Conservation (phyloP, 345 rosid species). For the Viola odorata region DNA sequence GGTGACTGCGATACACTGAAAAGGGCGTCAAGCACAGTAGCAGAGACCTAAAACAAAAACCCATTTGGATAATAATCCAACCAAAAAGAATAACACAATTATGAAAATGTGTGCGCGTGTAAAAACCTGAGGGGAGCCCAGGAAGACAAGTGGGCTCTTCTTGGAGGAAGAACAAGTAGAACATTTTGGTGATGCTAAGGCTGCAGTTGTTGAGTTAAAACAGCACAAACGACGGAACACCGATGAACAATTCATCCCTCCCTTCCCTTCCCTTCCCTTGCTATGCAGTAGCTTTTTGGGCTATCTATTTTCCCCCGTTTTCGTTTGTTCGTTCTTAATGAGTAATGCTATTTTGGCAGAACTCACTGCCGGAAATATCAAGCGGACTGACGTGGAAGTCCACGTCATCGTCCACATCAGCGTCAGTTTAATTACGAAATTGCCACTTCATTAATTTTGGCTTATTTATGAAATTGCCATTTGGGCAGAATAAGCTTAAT, state of each 20-base stretch:
- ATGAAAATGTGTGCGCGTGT: not conserved
- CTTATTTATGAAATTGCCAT: no score
- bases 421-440: no score
- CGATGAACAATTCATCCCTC: slow-evolving; percentile 21
- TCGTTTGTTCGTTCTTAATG: no score
- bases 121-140: slow-evolving; percentile 85
- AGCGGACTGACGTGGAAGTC: no score
- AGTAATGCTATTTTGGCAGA: no score
- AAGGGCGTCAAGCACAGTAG: slow-evolving; percentile 76
- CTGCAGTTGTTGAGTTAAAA: slow-evolving; percentile 18
- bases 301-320: no score
- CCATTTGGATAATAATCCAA: not conserved
- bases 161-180: slow-evolving; percentile 34
- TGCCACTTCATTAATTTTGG: no score
- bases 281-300: no score
- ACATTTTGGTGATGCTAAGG: slow-evolving; percentile 24
- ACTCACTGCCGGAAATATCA: no score
- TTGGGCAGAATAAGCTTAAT: no score
- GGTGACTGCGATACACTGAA: slow-evolving; percentile 60
- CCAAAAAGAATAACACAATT: not conserved
- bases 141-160: slow-evolving; percentile 75
- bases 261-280: not conserved
- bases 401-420: no score
- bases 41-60: slow-evolving; percentile 48
- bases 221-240: slow-evolving; percentile 73